Evolutionary conservation across 208 protist genomes (phyloP).

Genomic region (Naegleria gruberi): DNA sequence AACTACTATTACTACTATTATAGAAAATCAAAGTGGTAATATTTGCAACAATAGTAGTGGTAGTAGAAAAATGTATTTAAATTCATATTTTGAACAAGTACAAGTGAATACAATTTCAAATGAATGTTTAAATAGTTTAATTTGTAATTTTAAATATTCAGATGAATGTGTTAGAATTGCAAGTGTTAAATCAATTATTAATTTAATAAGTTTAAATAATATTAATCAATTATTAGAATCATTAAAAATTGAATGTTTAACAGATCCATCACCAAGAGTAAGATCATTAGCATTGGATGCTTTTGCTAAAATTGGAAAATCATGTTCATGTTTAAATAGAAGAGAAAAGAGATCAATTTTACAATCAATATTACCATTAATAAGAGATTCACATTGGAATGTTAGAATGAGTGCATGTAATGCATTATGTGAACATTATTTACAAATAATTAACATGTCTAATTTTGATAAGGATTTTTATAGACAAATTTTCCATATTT

Average conservation of each 20-base stretch:
- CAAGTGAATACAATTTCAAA: not conserved
- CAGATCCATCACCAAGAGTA: not conserved
- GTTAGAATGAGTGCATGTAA: not conserved
- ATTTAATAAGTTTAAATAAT: not conserved
- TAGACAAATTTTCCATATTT: not conserved
- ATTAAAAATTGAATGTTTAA: not conserved
- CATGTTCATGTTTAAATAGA: not conserved
- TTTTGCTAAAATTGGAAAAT: not conserved
- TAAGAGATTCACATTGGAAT: conserved; percentile 14
- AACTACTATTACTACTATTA: too few relatives aligned
- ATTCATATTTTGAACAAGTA: not conserved
- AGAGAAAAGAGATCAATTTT: not conserved
- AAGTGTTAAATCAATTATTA: not conserved
- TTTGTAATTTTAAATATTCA: not conserved
- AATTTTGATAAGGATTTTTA: not conserved
- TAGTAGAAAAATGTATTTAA: not conserved
- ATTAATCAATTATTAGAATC: not conserved
- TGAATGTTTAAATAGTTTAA: not conserved
- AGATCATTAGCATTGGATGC: not conserved
- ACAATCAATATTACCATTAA: not conserved
- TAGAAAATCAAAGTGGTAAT: too few relatives aligned
- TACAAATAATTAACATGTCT: not conserved
- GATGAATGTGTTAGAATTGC: not conserved
- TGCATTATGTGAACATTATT: not conserved
- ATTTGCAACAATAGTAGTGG: too few relatives aligned